Evolutionary conservation across 2,329 filamentous ascomycete species (phyloP), one percentile per base, ranked within the genome.

Genomic region (Aspergillus caelatus): DNA sequence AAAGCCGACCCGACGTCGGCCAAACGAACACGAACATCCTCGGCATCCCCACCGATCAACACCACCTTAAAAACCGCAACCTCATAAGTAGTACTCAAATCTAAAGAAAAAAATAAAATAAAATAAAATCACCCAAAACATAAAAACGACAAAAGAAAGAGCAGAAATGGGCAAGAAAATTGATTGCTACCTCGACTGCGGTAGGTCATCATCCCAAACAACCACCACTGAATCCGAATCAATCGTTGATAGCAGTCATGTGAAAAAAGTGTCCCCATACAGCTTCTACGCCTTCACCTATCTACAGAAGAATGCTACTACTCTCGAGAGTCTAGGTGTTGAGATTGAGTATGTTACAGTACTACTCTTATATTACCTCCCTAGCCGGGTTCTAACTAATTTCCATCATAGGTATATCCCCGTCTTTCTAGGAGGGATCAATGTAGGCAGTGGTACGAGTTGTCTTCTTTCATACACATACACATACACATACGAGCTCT

Each of bases 371-470:
- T 36, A 16, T 14, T 28, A 9, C n/a, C 9, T 41, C 19, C 19
- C 10, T 34, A 9, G 8, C n/a, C 14, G 21, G 56, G 16, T 16
- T 16, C 6, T 3, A 7, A 21, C 57, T 65, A 19, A 67, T 16
- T 11, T 14, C 4, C 53, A 16, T 8, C n/a, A 6, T 66, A 92
- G 89, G 57, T 86, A 91, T 69, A 84, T 90, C 67, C 92, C 92
- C 16, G 83, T 93, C 58, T 89, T 94, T 72, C 82, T 94, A 16
- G 88, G 87, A 30, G 89, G 84, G 53, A 86, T 92, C 72, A 91
- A 89, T 72, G 80, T 82, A 41, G 83, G 80, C 23, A 84, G 84
- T 52, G 86, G 86, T 88, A 77, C 62, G 75, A 14, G 11, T 14
- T 14, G 4, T 36, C 34, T 41, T 4, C 9, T 9, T 3, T 3